phyloP scores from a whole-genome alignment of 2,329 filamentous ascomycete species.

The Fusarium armeniacum region DNA sequence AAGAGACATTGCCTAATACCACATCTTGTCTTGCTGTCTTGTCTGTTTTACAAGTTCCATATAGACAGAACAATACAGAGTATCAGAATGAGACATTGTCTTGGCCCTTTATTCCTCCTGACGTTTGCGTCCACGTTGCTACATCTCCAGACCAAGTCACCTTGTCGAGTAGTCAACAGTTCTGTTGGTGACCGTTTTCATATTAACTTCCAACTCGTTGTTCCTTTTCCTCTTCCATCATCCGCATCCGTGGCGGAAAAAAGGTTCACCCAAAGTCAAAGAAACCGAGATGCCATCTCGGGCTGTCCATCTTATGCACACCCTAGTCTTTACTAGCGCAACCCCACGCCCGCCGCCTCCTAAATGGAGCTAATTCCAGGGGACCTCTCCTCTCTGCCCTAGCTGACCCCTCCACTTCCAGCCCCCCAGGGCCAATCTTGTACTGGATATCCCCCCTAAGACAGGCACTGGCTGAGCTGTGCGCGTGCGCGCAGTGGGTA shows the following conservation, averaged over 20 bases:
- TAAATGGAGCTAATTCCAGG: slow-evolving; percentile 36
- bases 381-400: slow-evolving; percentile 34
- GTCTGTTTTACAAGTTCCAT: not conserved
- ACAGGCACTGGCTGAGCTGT: slow-evolving; percentile 25
- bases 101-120: slow-evolving; percentile 31
- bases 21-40: not conserved
- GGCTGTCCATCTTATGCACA: slow-evolving; percentile 23
- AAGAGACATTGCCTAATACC: not conserved
- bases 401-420: slow-evolving; percentile 20
- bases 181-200: slow-evolving; percentile 4
- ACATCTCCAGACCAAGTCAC: slow-evolving; percentile 27
- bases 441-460: slow-evolving; percentile 8
- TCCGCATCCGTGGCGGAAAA: slow-evolving; percentile 20
- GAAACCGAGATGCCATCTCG: slow-evolving; percentile 3
- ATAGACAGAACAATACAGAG: not conserved
- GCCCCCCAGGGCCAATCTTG: slow-evolving; percentile 7
- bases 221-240: not conserved
- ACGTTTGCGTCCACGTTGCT: slow-evolving; percentile 24
- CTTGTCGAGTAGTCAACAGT: not conserved
- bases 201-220: slow-evolving; percentile 3
- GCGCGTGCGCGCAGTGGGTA: slow-evolving; percentile 13
- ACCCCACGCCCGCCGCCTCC: slow-evolving; percentile 7
- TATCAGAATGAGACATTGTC: slow-evolving; percentile 21
- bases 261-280: slow-evolving; percentile 19
- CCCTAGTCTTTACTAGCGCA: slow-evolving; percentile 9